Evolutionary conservation across 2,329 filamentous ascomycete species (phyloP), one percentile per base, ranked within the genome.

Genomic region (Fusarium sp.): DNA sequence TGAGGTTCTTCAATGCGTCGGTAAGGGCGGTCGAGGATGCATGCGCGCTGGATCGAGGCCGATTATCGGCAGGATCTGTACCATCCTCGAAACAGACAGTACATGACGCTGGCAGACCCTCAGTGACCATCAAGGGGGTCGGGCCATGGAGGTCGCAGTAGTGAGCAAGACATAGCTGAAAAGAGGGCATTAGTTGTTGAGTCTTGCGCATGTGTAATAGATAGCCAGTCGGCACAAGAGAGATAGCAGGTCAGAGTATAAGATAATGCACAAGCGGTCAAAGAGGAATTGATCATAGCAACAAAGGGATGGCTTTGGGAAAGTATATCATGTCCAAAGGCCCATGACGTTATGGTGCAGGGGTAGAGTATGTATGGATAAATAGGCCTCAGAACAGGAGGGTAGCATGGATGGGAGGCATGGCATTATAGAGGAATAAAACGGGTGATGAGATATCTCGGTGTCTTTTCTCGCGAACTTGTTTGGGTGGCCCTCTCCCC

Each of bases 121-220:
- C 89, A 36, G 90, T 92, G 74, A 91, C 89, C 87, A 92, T 90
- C 61, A 92, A 79, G 50, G 89, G 89, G 46, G 89, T 91, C 49
- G 90, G 90, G 66, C 90, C 90, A 80, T 92, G 90, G 67, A 88
- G 84, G 78, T 92, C 90, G 83, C 90, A 92, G 76, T 91, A 91
- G 78, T 91, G 89, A 74, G 90, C 90, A 73, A 92, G 84, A 77
- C 88, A 91, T 76, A 91, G 81, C 89, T 91, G 86, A 61, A 88
- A 60, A 64, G 68, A 62, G 22, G 73, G 67, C 57, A 78, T 81
- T 76, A 81, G 80, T 72, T 61, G 55, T 44, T 49, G 58, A 62
- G 72, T 66, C 67, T 72, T 73, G 54, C 69, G 74, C 77, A 80
- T 79, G 57, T 56, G 69, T 63, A 51, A 38, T 48, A 57, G 28